Evolutionary conservation across 2,329 filamentous ascomycete genomes (phyloP).

Genomic region (Niveomyces coronatus): DNA sequence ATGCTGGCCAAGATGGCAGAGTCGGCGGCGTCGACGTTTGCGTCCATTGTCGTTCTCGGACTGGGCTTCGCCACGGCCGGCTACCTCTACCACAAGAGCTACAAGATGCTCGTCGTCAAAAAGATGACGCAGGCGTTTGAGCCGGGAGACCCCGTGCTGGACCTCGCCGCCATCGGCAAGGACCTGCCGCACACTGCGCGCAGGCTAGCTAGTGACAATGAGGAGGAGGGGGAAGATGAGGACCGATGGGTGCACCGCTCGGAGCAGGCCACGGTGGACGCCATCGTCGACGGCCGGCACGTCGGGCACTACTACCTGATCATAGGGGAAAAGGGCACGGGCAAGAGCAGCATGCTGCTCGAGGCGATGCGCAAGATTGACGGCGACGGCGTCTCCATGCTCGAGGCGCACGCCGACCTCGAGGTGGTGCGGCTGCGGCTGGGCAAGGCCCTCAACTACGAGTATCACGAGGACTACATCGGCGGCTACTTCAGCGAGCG

Average conservation of each 20-base stretch:
- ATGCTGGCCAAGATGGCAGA: conserved; percentile 57
- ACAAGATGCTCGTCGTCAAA: conserved; percentile 81
- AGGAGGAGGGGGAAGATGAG: conserved; percentile 28
- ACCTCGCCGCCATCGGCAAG: conserved; percentile 59
- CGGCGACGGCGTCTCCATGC: conserved; percentile 84
- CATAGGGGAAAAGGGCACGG: conserved; percentile 90
- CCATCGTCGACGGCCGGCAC: conserved; percentile 64
- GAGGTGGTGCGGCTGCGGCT: conserved; percentile 91
- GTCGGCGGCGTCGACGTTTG: conserved; percentile 63
- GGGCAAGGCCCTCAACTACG: conserved; percentile 89
- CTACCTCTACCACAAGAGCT: conserved; percentile 69
- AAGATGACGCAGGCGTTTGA: conserved; percentile 92
- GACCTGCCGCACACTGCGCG: conserved; percentile 38
- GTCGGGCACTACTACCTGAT: conserved; percentile 83
- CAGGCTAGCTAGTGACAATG: too few species aligned
- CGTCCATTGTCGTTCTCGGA: conserved; percentile 63
- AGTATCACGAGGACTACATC: conserved; percentile 97
- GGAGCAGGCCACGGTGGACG: conserved; percentile 72
- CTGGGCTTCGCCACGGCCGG: conserved; percentile 55
- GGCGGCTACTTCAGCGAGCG: conserved; percentile 91
- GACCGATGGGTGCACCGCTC: conserved; percentile 66
- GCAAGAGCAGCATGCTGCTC: conserved; percentile 91
- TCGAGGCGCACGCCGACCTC: conserved; percentile 88
- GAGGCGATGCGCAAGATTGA: conserved; percentile 91
- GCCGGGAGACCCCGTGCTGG: conserved; percentile 82